Base-by-base conservation (phyloP, 2,329 filamentous ascomycete genomes). In the Penicillium sp. region DNA sequence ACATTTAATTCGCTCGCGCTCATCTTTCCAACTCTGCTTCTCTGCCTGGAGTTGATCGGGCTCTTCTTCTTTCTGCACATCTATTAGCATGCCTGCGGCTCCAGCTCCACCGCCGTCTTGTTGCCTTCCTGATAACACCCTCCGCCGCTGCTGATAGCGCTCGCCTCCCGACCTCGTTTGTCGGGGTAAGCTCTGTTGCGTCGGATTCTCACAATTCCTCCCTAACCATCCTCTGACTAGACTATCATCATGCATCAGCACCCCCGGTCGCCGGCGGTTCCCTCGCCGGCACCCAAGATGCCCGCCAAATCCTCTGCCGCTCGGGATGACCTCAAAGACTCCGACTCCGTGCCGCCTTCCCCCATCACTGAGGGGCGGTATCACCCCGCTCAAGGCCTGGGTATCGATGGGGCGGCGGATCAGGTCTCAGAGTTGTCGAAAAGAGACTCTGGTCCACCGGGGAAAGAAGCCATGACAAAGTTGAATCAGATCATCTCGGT, bases 401-500 rank as follows among this genome's bases (percentile, higher is more conserved):
- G 82, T 26, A 83, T 83, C 61, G 82, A 82, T 58, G 78, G 84
- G 33, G 80, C 79, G 58, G 76, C 81, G 65, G 81, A 82, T 67
- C 26, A n/a, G 40, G 26, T 13, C 3, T 15, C 38, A 8, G 37
- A 44, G 17, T 22, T 28, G 7, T 68, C 78, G 54, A 63, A 73
- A 17, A 75, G 75, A 53, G 73, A 78, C 65, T 78, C 81, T 51
- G 77, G 77, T 59, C 73, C 83, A 28, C 85, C 86, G 51, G 87
- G 85, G 58, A 85, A 83, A 70, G 91, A 94, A 68, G 87, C 88
- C 5, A 80, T 90, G 75, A 87, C 85, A 79, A 95, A 95, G 81
- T 84, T 97, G 69, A 95, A 96, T 77, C 93, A 97, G 80, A 95
- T 98, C 73, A 89, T 97, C 71, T 92, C 95, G 86, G 93, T 96